phyloP scores from a whole-genome alignment of 2,329 filamentous ascomycete genomes.

The Colletotrichum endophyticum region DNA sequence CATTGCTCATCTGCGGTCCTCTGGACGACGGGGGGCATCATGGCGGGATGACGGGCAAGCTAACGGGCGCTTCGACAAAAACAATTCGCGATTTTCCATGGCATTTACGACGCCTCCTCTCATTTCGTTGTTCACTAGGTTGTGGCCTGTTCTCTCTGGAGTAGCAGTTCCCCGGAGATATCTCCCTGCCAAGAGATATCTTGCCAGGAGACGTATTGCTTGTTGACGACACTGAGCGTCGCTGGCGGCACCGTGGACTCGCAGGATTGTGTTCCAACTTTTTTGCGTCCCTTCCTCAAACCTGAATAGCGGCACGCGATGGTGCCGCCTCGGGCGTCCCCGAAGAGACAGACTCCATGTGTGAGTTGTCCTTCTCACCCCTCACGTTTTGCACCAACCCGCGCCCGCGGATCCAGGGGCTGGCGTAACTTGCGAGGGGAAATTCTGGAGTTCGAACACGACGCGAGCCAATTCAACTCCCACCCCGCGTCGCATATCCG shows the following conservation, averaged over 20 bases:
- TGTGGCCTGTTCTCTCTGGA: neutral
- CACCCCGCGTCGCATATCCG: neutral
- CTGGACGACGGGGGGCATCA: neutral
- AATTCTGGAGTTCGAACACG: neutral
- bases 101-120: slow-evolving; percentile 14
- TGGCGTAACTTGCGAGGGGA: neutral
- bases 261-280: neutral
- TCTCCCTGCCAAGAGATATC: neutral
- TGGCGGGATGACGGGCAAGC: neutral
- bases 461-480: neutral
- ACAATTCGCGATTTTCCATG: neutral
- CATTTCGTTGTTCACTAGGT: neutral
- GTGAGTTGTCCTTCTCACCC: neutral
- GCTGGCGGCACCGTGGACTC: neutral
- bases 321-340: neutral
- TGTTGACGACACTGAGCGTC: neutral
- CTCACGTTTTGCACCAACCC: neutral
- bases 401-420: neutral
- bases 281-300: neutral
- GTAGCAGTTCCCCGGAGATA: neutral
- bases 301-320: neutral
- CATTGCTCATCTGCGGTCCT: neutral
- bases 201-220: neutral
- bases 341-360: neutral
- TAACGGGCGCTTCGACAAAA: neutral